phyloP scores from a whole-genome alignment of 139 green algal species.

The Tetradesmus obliquus region DNA sequence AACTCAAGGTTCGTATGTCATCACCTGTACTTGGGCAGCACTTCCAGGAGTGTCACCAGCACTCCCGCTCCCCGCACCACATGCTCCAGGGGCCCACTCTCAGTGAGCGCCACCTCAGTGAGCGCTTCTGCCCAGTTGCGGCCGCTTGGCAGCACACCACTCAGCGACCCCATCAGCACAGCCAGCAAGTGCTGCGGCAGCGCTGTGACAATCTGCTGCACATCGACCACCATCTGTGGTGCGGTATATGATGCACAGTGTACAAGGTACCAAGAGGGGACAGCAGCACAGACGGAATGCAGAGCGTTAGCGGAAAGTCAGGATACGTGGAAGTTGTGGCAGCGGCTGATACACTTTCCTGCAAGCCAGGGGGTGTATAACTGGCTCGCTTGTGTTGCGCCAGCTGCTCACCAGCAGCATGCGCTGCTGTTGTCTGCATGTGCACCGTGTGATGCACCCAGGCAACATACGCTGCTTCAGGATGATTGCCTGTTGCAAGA shows the following conservation, averaged over 20 bases:
- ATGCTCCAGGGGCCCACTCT: conserved; percentile 17
- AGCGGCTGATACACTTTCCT: neutral
- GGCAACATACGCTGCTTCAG: too few relatives aligned
- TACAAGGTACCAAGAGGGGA: neutral
- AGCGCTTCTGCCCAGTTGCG: conserved; percentile 9
- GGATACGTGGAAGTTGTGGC: too few relatives aligned
- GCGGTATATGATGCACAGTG: too few relatives aligned
- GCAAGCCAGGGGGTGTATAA: neutral
- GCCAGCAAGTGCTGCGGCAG: conserved; percentile 34
- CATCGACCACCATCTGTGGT: conserved; percentile 8
- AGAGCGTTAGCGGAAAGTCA: neutral
- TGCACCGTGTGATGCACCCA: neutral
- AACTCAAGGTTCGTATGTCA: too few relatives aligned
- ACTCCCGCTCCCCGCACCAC: conserved; percentile 19
- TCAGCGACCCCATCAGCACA: neutral
- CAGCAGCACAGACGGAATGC: neutral
- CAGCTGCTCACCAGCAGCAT: neutral
- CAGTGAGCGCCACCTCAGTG: conserved; percentile 26
- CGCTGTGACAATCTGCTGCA: neutral
- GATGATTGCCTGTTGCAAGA: neutral
- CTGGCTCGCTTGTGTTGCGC: too few relatives aligned
- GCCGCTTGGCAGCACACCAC: neutral
- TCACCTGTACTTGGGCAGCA: conserved; percentile 25
- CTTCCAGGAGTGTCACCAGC: conserved; percentile 32
- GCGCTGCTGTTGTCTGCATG: conserved; percentile 3